Evolutionary conservation across 75 land plant species (phyloP), one percentile per base, ranked within the genome.

Genomic region (Picea sitchensis): DNA sequence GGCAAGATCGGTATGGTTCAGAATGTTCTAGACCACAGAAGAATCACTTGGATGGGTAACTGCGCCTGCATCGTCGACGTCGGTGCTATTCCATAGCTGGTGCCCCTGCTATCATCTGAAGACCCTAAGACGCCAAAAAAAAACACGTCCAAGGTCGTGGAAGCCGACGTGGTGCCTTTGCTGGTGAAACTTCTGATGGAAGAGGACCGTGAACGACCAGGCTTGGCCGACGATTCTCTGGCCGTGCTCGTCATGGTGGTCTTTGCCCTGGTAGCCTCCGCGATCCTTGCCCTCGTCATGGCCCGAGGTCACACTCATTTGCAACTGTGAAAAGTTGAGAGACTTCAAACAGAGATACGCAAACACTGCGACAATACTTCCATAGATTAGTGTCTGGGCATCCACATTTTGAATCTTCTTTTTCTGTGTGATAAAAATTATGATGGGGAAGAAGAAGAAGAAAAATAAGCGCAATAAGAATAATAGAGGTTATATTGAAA

Each of bases 41-140:
- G 26, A 26, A 26, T 26, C 26, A 26, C 26, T 26, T 26, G 92
- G 14, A 78, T 89, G 77, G 88, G 85, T 7, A 89, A 91, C 81
- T 86, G 97, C 14, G 85, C 84, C 34, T 89, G 82, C 81, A 86
- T 96, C 5, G 97, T 93, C 0, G 93, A 92, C 61, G 92, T 91
- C 2, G 94, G 96, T 0, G 94, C 92, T 1, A 62, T 96, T 0
- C 92, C 93, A 5, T 60, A 83, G 2, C 86, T 96, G 12, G 83
- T 89, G 2, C 81, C 86, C 9, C 79, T 91, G 23, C 80, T 96
- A 47, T 71, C 73, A 12, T 84, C 90, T 57, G 80, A 77, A 4
- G 82, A 92, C 61, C 82, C 93, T 23, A 83, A 71, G 58, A 91
- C 96, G 18, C 26, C 97, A 96, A 61, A 88, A 92, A 65, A 93